Conservation (phyloP, 148 eudicot species). For the Camellia lanceoleosa region DNA sequence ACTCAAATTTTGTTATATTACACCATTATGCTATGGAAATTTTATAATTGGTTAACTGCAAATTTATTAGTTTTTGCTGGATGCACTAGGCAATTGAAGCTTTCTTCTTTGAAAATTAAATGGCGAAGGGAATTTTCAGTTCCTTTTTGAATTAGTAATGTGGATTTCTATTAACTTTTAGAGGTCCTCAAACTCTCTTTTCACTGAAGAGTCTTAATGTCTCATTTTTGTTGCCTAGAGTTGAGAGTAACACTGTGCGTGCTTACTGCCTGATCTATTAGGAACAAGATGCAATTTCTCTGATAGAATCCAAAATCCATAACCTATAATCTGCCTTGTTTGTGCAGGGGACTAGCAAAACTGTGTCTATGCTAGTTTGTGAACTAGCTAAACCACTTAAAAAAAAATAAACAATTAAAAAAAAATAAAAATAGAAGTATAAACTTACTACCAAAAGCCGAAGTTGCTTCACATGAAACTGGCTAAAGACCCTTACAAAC, state of each 20-base stretch:
- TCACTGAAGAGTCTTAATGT: not conserved
- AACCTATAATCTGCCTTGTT: too few species aligned
- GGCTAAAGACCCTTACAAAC: too few species aligned
- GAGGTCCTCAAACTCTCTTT: not conserved
- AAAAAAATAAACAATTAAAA: too few species aligned
- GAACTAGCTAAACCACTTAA: too few species aligned
- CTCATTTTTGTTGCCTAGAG: constrained; percentile 5
- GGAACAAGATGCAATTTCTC: not conserved
- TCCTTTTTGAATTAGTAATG: not conserved
- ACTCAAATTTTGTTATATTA: not conserved
- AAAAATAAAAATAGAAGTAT: not conserved
- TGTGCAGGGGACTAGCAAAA: too few species aligned
- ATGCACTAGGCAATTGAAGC: not conserved
- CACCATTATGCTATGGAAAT: not conserved
- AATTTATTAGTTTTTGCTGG: not conserved
- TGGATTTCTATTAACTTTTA: not conserved
- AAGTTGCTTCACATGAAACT: too few species aligned
- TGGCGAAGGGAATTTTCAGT: not conserved
- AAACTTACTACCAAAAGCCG: not conserved
- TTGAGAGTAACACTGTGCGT: not conserved
- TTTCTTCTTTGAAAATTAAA: not conserved
- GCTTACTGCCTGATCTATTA: not conserved
- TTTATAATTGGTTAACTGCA: not conserved
- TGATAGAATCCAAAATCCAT: not conserved
- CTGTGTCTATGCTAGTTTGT: too few species aligned